phyloP scores from a whole-genome alignment of 1,284 basidiomycete species.

The Baeospora myosura region DNA sequence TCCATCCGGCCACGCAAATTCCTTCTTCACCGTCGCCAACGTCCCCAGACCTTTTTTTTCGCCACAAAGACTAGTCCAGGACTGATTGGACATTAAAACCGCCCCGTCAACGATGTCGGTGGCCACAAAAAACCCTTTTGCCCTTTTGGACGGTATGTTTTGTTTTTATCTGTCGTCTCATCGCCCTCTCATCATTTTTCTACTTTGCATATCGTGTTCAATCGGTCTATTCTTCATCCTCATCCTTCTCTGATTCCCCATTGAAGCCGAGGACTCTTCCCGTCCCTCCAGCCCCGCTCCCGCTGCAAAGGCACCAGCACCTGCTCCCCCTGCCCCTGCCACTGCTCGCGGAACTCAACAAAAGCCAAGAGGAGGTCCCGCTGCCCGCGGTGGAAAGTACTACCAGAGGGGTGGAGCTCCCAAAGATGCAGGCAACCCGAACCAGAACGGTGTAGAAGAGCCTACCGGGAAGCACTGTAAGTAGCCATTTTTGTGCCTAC shows the following conservation, averaged over 20 bases:
- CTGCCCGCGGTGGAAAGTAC: conserved; percentile 67
- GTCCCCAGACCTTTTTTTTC: background rate
- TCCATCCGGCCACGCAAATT: background rate
- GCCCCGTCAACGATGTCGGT: conserved; percentile 79
- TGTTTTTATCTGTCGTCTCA: conserved; percentile 11
- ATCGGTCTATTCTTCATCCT: background rate
- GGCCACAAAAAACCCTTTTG: conserved; percentile 77
- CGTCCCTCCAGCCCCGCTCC: conserved; percentile 35
- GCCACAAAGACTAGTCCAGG: conserved; percentile 3
- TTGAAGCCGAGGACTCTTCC: conserved; percentile 41
- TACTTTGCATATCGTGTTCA: no score
- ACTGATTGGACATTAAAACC: conserved; percentile 41
- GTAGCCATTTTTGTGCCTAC: conserved; percentile 21
- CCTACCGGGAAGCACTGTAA: conserved; percentile 50
- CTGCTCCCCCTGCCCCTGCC: conserved; percentile 32
- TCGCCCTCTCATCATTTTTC: conserved; percentile 9
- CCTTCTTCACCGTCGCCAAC: background rate
- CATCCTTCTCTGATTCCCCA: conserved; percentile 8
- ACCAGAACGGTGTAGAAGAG: conserved; percentile 36
- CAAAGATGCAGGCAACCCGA: conserved; percentile 26
- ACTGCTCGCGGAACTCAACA: conserved; percentile 30
- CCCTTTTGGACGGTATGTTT: conserved; percentile 64
- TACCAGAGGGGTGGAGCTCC: conserved; percentile 59
- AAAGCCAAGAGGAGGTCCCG: conserved; percentile 52
- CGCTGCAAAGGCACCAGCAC: conserved; percentile 32